Evolutionary conservation across 2,329 filamentous ascomycete species (phyloP).

Genomic region (Botryotinia calthae): DNA sequence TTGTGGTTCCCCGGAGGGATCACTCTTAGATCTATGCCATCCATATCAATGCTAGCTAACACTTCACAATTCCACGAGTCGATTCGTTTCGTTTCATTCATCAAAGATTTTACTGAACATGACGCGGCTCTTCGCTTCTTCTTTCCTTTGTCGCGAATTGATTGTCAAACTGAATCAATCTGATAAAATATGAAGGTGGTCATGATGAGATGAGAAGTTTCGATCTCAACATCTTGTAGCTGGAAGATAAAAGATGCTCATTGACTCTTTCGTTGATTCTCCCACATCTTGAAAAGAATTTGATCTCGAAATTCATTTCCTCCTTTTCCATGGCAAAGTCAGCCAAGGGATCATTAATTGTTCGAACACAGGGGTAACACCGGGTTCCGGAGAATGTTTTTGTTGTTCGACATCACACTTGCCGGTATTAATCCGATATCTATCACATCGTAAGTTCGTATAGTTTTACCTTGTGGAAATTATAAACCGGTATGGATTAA

Average conservation of each 20-base stretch:
- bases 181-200: background rate
- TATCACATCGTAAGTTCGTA: background rate
- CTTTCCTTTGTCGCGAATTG: background rate
- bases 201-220: too few species aligned
- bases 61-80: background rate
- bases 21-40: background rate
- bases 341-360: background rate
- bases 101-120: background rate
- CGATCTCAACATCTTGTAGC: too few species aligned
- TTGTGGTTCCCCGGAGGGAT: background rate
- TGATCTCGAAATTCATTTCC: background rate
- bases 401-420: background rate
- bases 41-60: background rate
- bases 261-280: background rate
- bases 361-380: background rate
- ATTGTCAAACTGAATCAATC: background rate
- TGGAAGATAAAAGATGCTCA: background rate
- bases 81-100: background rate
- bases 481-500: background rate
- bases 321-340: background rate
- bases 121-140: background rate
- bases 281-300: background rate
- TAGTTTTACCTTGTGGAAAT: background rate
- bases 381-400: background rate
- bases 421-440: slow-evolving; percentile 2